Evolutionary conservation across 495 filamentous ascomycete species (phyloP).

Genomic region (Penicillium waksmanii): DNA sequence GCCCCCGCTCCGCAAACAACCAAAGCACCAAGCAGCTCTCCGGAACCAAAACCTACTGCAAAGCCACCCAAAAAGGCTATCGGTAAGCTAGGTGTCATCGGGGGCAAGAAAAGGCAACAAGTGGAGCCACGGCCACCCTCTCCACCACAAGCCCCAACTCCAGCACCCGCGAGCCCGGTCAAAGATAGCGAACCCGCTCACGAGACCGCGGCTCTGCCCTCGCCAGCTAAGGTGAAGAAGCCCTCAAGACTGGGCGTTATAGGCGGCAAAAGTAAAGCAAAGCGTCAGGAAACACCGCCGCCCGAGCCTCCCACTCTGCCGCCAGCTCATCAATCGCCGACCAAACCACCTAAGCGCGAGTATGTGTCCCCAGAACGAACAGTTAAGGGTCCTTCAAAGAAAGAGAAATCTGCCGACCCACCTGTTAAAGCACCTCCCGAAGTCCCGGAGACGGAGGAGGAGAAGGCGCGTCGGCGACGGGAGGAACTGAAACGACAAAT

Average conservation of each 20-base stretch:
- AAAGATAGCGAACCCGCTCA: not conserved
- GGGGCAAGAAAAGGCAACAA: conserved; percentile 41
- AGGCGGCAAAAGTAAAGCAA: conserved; percentile 34
- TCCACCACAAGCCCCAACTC: conserved; percentile 12
- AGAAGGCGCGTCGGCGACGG: conserved; percentile 65
- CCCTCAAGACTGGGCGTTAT: conserved; percentile 40
- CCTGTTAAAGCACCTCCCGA: not conserved
- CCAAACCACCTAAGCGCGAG: not conserved
- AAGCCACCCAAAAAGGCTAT: conserved; percentile 25
- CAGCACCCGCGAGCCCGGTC: conserved; percentile 2
- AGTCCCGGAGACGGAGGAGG: conserved; percentile 43
- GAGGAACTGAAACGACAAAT: conserved; percentile 66
- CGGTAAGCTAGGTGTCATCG: conserved; percentile 39
- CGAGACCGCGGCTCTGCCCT: conserved; percentile 4
- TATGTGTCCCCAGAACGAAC: not conserved
- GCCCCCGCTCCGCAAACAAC: conserved; percentile 11
- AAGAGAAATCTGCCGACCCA: not conserved
- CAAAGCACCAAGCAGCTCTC: conserved; percentile 9
- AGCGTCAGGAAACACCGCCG: conserved; percentile 4
- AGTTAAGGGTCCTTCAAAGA: conserved; percentile 16
- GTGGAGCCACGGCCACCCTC: conserved; percentile 9
- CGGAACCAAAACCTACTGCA: conserved; percentile 4
- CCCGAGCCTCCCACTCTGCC: not conserved
- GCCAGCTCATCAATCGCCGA: not conserved
- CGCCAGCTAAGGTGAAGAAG: conserved; percentile 30